Evolutionary conservation across 176 grass and related monocot species (phyloP), one percentile per base, ranked within the genome.

Genomic region (Hordeum marinum): DNA sequence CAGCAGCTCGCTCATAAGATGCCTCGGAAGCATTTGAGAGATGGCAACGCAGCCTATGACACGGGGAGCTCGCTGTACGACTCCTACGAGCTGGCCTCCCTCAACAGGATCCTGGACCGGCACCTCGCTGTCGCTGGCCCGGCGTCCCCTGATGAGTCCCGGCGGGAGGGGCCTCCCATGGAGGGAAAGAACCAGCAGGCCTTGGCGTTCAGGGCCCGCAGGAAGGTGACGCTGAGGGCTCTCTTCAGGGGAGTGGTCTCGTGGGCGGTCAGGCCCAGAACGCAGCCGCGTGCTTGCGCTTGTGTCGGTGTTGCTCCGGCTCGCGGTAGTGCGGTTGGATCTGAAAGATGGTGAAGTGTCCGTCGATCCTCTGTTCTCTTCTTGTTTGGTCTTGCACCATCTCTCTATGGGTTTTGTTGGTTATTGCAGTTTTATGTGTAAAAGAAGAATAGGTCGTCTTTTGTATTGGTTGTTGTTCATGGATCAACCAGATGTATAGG

Each of bases 11-110:
- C 8, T 76, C 75, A 52, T 26, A 59, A 23, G 41, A 91, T 91
- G 84, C 72, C 57, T 32, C 78, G 63, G 76, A 59, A 84, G 41
- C 76, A 72, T 4, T 12, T 63, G 9, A 63, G 31, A 24, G 36
- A 63, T 20, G 36, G 60, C 45, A 60, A 32, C 48, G 48, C 37
- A 42, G 61, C 84, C n/a, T 94, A 88, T 83, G 94, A 97, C 83
- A 92, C 83, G 87, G 85, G 92, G 15, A 97, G 92, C 67, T 93
- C 90, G 11, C 81, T 97, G 24, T 90, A 94, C 36, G 88, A 94
- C 90, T 97, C 94, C 10, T 90, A 90, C 65, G 92, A 94, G 83
- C 66, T 97, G 69, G 89, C 90, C 62, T 91, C 92, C 78, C 34
- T 97, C 11, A 80, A 78, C 46, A 80, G 68, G 35, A 86, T 87